Evolutionary conservation across 768 basidiomycete genomes (phyloP).

Genomic region (Tricholoma sp.): DNA sequence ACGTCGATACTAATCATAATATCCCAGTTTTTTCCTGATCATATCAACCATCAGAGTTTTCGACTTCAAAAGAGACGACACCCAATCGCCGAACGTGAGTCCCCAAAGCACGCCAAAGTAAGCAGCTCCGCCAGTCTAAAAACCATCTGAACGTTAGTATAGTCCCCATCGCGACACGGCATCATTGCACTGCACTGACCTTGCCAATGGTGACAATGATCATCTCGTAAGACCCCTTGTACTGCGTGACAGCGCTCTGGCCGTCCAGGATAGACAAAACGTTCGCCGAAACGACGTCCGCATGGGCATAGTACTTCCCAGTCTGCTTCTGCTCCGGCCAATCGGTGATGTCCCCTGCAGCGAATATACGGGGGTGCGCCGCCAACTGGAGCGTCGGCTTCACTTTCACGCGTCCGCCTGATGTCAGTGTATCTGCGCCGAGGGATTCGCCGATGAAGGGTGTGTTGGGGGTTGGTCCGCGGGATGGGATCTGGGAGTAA

Average conservation of each 20-base stretch:
- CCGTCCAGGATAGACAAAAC: conserved; percentile 39
- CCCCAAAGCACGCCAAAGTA: conserved; percentile 45
- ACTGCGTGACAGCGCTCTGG: conserved; percentile 26
- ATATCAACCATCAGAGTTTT: conserved; percentile 22
- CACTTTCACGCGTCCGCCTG: conserved; percentile 43
- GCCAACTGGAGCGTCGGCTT: conserved; percentile 52
- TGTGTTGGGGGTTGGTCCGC: conserved; percentile 47
- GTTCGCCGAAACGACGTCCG: conserved; percentile 42
- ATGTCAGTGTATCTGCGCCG: conserved; percentile 31
- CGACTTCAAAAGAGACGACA: conserved; percentile 37
- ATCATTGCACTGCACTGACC: conserved; percentile 32
- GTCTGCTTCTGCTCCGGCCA: conserved; percentile 59
- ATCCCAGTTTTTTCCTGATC: conserved; percentile 13
- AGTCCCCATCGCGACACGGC: background rate
- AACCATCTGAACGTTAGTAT: conserved; percentile 8
- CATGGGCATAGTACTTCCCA: conserved; percentile 42
- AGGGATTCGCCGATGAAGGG: conserved; percentile 40
- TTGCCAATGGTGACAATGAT: conserved; percentile 55
- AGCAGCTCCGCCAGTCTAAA: conserved; percentile 34
- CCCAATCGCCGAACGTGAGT: conserved; percentile 41
- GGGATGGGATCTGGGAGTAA: conserved; percentile 27
- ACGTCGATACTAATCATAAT: background rate
- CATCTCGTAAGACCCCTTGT: conserved; percentile 46
- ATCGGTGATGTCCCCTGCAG: conserved; percentile 60
- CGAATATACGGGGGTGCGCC: conserved; percentile 51